Base-by-base conservation (phyloP, 108 stramenopile genomes). In the Skeletonema potamos region DNA sequence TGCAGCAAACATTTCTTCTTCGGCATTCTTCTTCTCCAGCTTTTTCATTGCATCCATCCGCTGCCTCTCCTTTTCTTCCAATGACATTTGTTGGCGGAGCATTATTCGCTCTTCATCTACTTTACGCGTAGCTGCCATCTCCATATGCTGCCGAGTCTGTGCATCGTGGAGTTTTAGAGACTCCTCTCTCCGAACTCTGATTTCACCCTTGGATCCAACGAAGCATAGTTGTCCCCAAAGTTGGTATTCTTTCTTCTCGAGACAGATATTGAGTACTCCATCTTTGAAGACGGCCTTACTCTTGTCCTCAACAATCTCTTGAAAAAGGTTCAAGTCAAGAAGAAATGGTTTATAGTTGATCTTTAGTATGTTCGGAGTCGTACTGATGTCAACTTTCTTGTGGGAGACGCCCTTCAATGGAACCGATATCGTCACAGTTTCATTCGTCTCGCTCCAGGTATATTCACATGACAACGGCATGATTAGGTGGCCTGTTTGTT, bases 231-330 rank as follows among this genome's bases (percentile, higher is more conserved):
- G 64, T n/a, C 77, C 79, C 85, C 85, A 85, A 13, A 58, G 37
- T 36, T 34, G 4, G 12, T 10, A 33, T 26, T 54, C 37, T 18
- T 66, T 46, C 72, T 87, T 87, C 32, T 43, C 55, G 3, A 85
- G 54, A 28, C 34, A 54, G 41, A 88, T 60, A 15, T 64, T 73
- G 8, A 88, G 76, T 29, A 46, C 54, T 11, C 85, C 85, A 51
- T 86, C 72, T 37, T 86, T 82, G 30, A 77, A 54, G 2, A 74
- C 48, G 0, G 87, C 87, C 70, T 73, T 76, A 48, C 64, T 61
- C 8, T 68, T 54, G 10, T 75, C 69, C 20, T 61, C 66, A 13
- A 83, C 82, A 39, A 82, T 82, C 48, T 77, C 76, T 8, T 30
- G 61, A 32, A 37, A 55, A 3, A 82, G 76, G 51, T 74, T 43